A percentile compares a stretch with the other conserved stretches of the same genome.
These are phyloP conservation scores for Trichosporon sp. DNA, from an alignment of 1,284 basidiomycete species.

Conservation along the genomic window DNA sequence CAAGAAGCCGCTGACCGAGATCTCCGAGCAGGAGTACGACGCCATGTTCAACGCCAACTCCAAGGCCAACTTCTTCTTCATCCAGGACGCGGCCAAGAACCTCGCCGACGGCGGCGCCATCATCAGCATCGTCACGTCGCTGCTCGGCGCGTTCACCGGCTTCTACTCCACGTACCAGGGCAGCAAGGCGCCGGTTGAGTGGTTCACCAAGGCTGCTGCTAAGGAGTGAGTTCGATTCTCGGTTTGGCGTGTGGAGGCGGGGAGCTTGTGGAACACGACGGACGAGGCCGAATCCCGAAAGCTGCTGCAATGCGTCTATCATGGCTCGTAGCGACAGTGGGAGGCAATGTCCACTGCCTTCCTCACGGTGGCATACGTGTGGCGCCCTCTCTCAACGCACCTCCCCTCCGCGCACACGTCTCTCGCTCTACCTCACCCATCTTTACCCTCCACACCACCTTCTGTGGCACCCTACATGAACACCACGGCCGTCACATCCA, in stretches of 20 bases:
- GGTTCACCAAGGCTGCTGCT: constrained; percentile 26
- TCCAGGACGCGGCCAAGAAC: constrained; percentile 22
- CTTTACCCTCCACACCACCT: too few species aligned
- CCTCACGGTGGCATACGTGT: too few species aligned
- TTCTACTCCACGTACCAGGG: constrained; percentile 30
- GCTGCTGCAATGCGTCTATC: too few species aligned
- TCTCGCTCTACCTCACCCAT: too few species aligned
- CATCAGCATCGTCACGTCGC: constrained; percentile 24
- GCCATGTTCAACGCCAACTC: constrained; percentile 26
- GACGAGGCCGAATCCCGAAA: too few species aligned
- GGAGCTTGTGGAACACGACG: neutral
- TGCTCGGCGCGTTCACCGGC: constrained; percentile 26
- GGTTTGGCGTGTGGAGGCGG: too few species aligned
- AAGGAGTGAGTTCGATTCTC: constrained; percentile 25
- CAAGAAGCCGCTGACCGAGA: constrained; percentile 25
- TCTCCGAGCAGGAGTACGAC: constrained; percentile 28
- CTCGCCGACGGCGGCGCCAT: constrained; percentile 25
- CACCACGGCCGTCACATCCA: too few species aligned
- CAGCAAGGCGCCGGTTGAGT: constrained; percentile 29
- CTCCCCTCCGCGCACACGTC: too few species aligned
- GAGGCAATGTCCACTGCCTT: too few species aligned
- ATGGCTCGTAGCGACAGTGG: too few species aligned
- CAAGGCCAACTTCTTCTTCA: constrained; percentile 32
- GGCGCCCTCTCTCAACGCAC: too few species aligned
- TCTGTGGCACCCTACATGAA: too few species aligned